A percentile compares a stretch with the other conserved stretches of the same genome.
Evolutionary conservation across 495 filamentous ascomycete genomes (phyloP).

Genomic region (Penicillium antarcticum): DNA sequence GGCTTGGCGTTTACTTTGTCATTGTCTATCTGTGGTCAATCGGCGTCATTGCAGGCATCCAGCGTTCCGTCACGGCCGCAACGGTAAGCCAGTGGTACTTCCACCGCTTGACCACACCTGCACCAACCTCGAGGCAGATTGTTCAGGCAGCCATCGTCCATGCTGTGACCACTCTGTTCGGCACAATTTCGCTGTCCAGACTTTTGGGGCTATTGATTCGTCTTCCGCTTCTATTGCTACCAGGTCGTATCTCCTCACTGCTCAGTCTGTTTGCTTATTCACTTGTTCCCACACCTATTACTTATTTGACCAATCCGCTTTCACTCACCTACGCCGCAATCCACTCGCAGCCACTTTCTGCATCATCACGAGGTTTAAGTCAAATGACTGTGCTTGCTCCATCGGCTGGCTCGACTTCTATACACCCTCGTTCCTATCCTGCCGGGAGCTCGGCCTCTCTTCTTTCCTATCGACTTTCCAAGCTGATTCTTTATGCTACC

Average conservation of each 20-base stretch:
- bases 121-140: slow-evolving; percentile 70
- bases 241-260: slow-evolving; percentile 63
- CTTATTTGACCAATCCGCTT: slow-evolving; percentile 82
- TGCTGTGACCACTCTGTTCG: slow-evolving; percentile 81
- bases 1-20: slow-evolving; percentile 84
- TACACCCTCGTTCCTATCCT: slow-evolving; percentile 42
- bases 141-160: slow-evolving; percentile 79
- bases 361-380: slow-evolving; percentile 71
- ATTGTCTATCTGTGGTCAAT: slow-evolving; percentile 95
- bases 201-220: slow-evolving; percentile 76
- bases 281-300: slow-evolving; percentile 78
- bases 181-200: slow-evolving; percentile 84
- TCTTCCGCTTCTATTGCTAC: slow-evolving; percentile 81
- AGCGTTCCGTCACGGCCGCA: slow-evolving; percentile 87
- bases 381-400: slow-evolving; percentile 72
- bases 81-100: slow-evolving; percentile 99
- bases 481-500: slow-evolving; percentile 85
- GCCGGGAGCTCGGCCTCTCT: slow-evolving; percentile 40
- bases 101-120: slow-evolving; percentile 78
- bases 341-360: slow-evolving; percentile 76
- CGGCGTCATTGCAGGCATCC: slow-evolving; percentile 77
- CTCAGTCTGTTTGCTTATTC: slow-evolving; percentile 65
- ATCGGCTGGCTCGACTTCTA: slow-evolving; percentile 55
- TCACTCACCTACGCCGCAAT: slow-evolving; percentile 92
- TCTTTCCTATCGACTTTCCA: slow-evolving; percentile 80